Evolutionary conservation across 2,329 filamentous ascomycete species (phyloP), one percentile per base, ranked within the genome.

Genomic region (Colletotrichum eremochloae): DNA sequence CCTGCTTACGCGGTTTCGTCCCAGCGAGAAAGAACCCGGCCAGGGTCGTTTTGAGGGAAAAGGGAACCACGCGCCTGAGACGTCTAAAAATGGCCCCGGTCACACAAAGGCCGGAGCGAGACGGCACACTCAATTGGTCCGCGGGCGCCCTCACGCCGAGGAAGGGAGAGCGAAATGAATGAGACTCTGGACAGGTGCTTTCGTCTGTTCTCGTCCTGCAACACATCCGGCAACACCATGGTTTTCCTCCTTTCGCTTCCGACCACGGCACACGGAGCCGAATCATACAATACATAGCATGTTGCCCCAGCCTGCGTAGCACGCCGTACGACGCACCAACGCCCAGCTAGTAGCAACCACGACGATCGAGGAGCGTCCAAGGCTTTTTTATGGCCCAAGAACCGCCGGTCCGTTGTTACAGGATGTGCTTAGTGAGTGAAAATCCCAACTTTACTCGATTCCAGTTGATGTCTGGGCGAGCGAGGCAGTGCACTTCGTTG

Each of bases 401-500:
- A 68, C 52, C 58, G 65, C 69, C 58, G 69, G 61, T 31, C 50
- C 64, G 42, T 36, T 50, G 63, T 68, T 58, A 56, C 64, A 71
- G 57, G 42, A 60, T 38, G 40, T 40, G n/a, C 33, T 8, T 40
- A 52, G 33, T 31, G 44, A 20, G 38, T 24, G 65, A 63, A 63
- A 52, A 72, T 72, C 65, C 29, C 44, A 64, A 68, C 65, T 71
- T 63, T 68, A 58, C 58, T 24, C 52, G 53, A 68, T 69, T 72
- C 58, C 67, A 60, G 31, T 33, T 29, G 15, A 38, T n/a, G 58
- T 60, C 69, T 68, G 68, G 68, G 68, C 68, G 31, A 36, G 24
- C 20, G 58, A 72, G 69, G 69, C 69, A 63, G 69, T 71, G 65
- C 42, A 58, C 48, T 29, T 63, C 63, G 56, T 50, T 31, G n/a